Base-by-base conservation (phyloP, 805 yeast species). In the Candida germanica region DNA sequence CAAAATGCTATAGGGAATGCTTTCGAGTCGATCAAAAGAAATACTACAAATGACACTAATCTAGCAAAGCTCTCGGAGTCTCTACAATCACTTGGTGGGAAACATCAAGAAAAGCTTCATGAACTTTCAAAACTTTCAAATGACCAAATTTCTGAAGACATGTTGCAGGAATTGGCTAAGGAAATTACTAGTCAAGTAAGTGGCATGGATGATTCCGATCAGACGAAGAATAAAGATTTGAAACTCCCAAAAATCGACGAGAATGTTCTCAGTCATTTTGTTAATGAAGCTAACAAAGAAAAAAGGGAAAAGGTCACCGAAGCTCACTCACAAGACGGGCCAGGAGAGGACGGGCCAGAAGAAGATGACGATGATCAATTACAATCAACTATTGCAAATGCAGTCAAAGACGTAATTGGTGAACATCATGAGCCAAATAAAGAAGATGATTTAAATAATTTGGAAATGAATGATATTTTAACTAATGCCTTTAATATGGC, bases 401-500 rank as follows among this genome's bases (percentile, higher is more conserved):
- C 76, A 60, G 80, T 77, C 12, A 68, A 72, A 42, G 73, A 64
- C 47, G 83, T 75, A 14, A 43, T 50, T 17, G 48, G 38, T 14
- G 32, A 29, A 18, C 21, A 29, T 11, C 36, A 26, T 9, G 24
- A 29, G 16, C 10, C 31, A 26, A 22, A 37, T 6, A 40, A 38
- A 30, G 43, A 35, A 7, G 44, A 14, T 10, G 77, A 74, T 18
- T 62, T 81, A 40, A 86, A 81, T 48, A 69, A 64, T 36, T 50
- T 62, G 37, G 75, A 70, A 39, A 71, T 83, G 77, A 80, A 77
- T 48, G 83, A 77, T 46, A 83, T 83, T 44, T 72, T 83, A 69
- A 87, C 80, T 44, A 81, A 81, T 59, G 93, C 91, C 1, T 71
- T 83, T 62, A 75, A 76, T 31, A 70, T 84, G 81, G 93, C 89